Conservation (phyloP, 495 filamentous ascomycete genomes). For the Podospora comata region DNA sequence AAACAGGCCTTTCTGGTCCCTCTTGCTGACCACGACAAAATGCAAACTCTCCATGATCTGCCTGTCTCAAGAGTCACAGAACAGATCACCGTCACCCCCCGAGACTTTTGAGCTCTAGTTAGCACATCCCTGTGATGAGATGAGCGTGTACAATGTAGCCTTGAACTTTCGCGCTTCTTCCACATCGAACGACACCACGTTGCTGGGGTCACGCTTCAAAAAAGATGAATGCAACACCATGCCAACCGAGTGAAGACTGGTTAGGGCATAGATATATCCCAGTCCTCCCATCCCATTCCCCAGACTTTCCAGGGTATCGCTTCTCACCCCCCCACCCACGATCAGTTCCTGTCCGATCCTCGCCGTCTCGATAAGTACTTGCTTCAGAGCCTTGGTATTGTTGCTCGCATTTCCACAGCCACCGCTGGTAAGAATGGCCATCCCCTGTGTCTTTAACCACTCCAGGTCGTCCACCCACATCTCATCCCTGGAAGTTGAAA, state of each 20-base stretch:
- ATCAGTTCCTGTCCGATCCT: slow-evolving; percentile 33
- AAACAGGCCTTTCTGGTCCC: background rate
- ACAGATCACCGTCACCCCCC: background rate
- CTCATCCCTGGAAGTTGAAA: slow-evolving; percentile 8
- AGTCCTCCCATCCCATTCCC: slow-evolving; percentile 10
- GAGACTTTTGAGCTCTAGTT: too few relatives aligned
- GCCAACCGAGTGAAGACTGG: background rate
- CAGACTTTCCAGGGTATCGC: slow-evolving; percentile 27
- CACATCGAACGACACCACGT: slow-evolving; percentile 20
- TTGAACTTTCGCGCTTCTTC: slow-evolving; percentile 14
- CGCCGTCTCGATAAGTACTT: slow-evolving; percentile 25
- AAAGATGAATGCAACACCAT: slow-evolving; percentile 38
- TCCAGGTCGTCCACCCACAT: slow-evolving; percentile 25
- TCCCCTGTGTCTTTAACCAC: slow-evolving; percentile 29
- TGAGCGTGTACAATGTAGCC: background rate
- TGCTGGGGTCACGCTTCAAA: slow-evolving; percentile 10
- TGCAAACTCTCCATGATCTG: background rate
- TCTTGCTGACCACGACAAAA: background rate
- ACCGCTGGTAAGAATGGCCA: slow-evolving; percentile 44
- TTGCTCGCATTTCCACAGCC: slow-evolving; percentile 34
- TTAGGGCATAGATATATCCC: background rate
- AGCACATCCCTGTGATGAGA: background rate
- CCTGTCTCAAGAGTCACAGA: background rate
- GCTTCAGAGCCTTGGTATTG: slow-evolving; percentile 29
- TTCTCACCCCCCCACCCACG: slow-evolving; percentile 43